phyloP scores from a whole-genome alignment of 2,329 filamentous ascomycete species.

The Curvularia spicifera region DNA sequence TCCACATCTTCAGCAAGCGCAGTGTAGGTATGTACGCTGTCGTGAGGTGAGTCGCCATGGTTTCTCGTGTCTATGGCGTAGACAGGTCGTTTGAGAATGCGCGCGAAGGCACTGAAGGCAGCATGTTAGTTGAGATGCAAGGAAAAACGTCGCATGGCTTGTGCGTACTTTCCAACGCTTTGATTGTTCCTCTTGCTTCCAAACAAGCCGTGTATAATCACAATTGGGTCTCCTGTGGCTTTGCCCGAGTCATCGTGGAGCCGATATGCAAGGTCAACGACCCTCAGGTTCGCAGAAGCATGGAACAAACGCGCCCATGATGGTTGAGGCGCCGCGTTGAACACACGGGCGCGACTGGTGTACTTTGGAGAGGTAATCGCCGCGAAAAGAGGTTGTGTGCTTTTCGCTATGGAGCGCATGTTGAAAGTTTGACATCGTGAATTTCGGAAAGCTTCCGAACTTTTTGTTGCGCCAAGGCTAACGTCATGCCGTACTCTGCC shows the following conservation, averaged over 20 bases:
- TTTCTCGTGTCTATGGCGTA: constrained; percentile 91
- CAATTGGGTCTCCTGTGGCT: constrained; percentile 66
- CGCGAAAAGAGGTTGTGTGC: constrained; percentile 20
- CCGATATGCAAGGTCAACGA: constrained; percentile 44
- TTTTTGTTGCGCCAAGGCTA: constrained; percentile 22
- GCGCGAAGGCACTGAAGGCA: constrained; percentile 71
- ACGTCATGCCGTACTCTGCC: constrained; percentile 17
- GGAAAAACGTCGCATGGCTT: not conserved
- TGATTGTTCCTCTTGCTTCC: constrained; percentile 96
- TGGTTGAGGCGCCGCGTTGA: constrained; percentile 7
- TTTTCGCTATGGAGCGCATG: constrained; percentile 27
- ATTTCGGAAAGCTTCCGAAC: constrained; percentile 18
- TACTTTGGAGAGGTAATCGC: constrained; percentile 23
- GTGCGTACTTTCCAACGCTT: constrained; percentile 81
- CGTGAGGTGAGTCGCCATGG: constrained; percentile 88
- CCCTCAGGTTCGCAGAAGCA: constrained; percentile 29
- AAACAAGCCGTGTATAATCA: constrained; percentile 92
- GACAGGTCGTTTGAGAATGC: constrained; percentile 78
- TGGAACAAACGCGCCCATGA: constrained; percentile 40
- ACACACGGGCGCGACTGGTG: constrained; percentile 11
- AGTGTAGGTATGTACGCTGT: constrained; percentile 75
- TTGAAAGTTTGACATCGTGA: constrained; percentile 12
- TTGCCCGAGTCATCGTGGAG: constrained; percentile 46
- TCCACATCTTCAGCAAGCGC: constrained; percentile 84
- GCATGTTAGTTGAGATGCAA: not conserved